Conservation (phyloP, 106 monocot species). For the Dioscorea dumetorum region DNA sequence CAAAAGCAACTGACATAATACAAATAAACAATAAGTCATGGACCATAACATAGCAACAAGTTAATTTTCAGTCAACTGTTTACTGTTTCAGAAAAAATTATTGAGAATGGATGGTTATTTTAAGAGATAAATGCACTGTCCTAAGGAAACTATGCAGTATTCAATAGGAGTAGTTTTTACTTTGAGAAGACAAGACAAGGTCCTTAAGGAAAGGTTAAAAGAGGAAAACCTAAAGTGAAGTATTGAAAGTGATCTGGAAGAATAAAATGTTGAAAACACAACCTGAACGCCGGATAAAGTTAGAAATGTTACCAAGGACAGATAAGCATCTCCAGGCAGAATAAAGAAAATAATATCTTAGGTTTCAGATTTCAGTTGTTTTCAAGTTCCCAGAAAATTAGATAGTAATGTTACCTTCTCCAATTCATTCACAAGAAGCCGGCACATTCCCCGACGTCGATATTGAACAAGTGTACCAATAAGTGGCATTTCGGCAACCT, state of each 20-base stretch:
- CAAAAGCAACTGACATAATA: background rate
- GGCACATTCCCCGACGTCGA: conserved; percentile 58
- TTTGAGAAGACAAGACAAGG: no score
- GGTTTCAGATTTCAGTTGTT: background rate
- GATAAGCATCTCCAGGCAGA: background rate
- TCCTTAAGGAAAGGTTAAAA: no score
- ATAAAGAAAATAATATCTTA: no score
- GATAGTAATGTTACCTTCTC: conserved; percentile 40
- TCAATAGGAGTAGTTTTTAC: no score
- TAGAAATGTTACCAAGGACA: background rate
- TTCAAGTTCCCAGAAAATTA: no score
- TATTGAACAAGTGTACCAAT: conserved; percentile 41
- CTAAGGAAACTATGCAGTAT: no score
- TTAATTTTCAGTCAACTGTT: background rate
- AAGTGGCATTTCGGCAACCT: conserved; percentile 63
- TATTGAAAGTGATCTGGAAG: background rate
- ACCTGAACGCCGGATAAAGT: background rate
- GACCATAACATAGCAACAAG: background rate
- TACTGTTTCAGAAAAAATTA: background rate
- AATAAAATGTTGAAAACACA: background rate
- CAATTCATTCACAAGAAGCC: conserved; percentile 45
- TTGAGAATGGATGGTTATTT: background rate
- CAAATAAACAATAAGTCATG: background rate
- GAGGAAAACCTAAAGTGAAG: background rate
- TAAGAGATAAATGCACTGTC: no score